These are phyloP conservation scores for Amphirosellinia nigrospora DNA, from an alignment of 495 filamentous ascomycete species.

Conservation along the genomic window DNA sequence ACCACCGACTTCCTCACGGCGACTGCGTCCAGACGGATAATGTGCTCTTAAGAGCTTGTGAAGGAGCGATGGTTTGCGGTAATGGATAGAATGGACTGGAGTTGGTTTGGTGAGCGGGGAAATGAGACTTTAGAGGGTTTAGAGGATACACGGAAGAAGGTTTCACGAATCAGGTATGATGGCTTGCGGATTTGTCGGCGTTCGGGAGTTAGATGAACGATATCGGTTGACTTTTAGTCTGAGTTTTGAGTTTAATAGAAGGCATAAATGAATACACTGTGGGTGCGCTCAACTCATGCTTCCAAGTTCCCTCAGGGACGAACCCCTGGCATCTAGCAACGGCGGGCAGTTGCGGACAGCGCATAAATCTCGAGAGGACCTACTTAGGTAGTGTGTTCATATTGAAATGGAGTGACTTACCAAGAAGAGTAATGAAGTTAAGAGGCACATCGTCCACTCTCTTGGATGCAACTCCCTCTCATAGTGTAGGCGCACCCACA, in stretches of 20 bases:
- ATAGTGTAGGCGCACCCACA: background rate
- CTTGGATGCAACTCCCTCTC: background rate
- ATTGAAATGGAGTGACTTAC: no score
- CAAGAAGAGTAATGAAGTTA: no score
- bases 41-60: constrained; percentile 31
- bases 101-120: background rate
- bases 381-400: no score
- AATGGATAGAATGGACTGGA: background rate
- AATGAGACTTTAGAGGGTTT: background rate
- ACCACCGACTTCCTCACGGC: constrained; percentile 42
- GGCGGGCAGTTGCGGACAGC: no score
- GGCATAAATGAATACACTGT: background rate
- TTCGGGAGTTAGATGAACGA: background rate
- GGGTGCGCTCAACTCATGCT: no score
- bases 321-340: no score
- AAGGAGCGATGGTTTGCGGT: background rate
- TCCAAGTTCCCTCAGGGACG: no score
- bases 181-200: background rate
- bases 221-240: background rate
- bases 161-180: background rate
- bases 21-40: constrained; percentile 42
- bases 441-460: no score
- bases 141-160: no score
- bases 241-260: background rate
- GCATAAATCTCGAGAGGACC: no score